A percentile compares a stretch with the other conserved stretches of the same genome.
phyloP scores from a whole-genome alignment of 495 filamentous ascomycete species.

The Amorphotheca resinae region DNA sequence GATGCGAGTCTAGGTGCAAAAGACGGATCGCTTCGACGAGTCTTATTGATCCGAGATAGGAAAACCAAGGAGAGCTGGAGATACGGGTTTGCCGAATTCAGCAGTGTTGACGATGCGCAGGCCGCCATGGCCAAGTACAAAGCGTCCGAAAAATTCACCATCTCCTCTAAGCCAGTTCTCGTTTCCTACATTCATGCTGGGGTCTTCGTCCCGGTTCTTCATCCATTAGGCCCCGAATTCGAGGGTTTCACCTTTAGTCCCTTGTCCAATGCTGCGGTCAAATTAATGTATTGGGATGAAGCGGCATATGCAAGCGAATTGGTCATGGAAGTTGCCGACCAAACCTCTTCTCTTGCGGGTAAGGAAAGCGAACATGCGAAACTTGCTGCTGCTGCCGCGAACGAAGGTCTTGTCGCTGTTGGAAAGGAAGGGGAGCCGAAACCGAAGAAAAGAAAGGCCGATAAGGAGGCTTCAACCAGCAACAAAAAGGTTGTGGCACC shows the following conservation, averaged over 20 bases:
- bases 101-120: conserved; percentile 60
- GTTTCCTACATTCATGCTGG: conserved; percentile 76
- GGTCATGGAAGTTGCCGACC: conserved; percentile 39
- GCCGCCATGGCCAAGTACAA: conserved; percentile 63
- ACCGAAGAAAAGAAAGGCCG: conserved; percentile 59
- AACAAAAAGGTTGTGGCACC: conserved; percentile 37
- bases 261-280: conserved; percentile 53
- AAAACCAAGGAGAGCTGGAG: conserved; percentile 67
- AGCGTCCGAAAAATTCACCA: conserved; percentile 71
- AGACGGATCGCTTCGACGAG: conserved; percentile 61
- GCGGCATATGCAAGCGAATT: conserved; percentile 61
- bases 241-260: conserved; percentile 60
- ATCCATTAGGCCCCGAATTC: conserved; percentile 35
- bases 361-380: conserved; percentile 19
- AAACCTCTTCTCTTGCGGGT: conserved; percentile 25
- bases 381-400: conserved; percentile 23
- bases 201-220: conserved; percentile 69
- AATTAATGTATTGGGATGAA: conserved; percentile 77
- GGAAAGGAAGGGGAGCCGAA: conserved; percentile 37
- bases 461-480: conserved; percentile 30
- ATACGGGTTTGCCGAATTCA: conserved; percentile 86
- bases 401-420: conserved; percentile 28
- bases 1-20: conserved; percentile 64
- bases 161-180: conserved; percentile 62
- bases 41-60: conserved; percentile 69